Percentiles rank a stretch among this genome's conserved stretches.
Evolutionary conservation across 306 rosid genomes (phyloP).

Genomic region (Macrotyloma uniflorum): DNA sequence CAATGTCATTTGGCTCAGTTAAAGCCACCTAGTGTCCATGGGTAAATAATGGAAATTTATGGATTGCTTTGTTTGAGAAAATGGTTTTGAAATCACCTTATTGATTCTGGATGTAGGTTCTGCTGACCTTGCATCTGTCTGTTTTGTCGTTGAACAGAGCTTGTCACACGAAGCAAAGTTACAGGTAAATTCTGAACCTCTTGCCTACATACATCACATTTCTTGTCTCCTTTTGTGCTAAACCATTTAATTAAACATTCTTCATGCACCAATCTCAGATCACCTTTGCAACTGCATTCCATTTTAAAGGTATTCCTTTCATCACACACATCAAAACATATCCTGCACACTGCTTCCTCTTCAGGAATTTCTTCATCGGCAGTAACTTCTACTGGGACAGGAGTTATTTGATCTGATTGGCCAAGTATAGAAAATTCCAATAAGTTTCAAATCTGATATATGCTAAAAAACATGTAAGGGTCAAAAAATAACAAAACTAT

Average conservation of each 20-base stretch:
- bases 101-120: constrained; percentile 52
- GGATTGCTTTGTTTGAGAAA: constrained; percentile 28
- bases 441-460: constrained; percentile 18
- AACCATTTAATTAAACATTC: constrained; percentile 90
- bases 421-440: constrained; percentile 25
- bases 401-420: constrained; percentile 75
- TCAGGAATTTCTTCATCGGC: constrained; percentile 96
- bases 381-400: constrained; percentile 59
- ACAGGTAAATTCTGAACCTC: constrained; percentile 95
- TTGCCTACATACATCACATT: constrained; percentile 81
- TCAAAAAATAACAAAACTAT: neutral
- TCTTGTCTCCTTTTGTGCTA: constrained; percentile 80
- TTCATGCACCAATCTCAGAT: constrained; percentile 82
- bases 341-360: constrained; percentile 98
- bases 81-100: constrained; percentile 59
- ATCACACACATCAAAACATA: constrained; percentile 81
- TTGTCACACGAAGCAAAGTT: constrained; percentile 79
- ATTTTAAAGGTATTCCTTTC: constrained; percentile 91
- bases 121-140: constrained; percentile 57
- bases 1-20: neutral
- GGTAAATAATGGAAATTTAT: neutral
- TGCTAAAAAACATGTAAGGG: neutral
- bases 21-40: neutral
- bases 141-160: constrained; percentile 53
- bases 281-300: constrained; percentile 99